Evolutionary conservation across 2,329 filamentous ascomycete species (phyloP).

Genomic region (Clarireedia paspali): DNA sequence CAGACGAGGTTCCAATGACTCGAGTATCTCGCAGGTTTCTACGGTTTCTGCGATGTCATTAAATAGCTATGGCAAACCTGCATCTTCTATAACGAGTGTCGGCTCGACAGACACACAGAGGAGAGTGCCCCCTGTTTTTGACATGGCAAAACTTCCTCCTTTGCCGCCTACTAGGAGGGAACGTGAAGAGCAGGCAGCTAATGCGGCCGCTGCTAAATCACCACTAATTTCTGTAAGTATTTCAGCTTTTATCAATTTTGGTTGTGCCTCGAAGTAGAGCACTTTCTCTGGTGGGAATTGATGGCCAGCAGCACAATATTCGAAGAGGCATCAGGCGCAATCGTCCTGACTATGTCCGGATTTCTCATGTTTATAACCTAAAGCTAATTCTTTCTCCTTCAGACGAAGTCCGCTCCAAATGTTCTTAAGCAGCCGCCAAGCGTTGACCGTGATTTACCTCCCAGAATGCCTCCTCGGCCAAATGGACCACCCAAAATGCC

Average conservation of each 20-base stretch:
- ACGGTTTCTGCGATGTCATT: slow-evolving; percentile 45
- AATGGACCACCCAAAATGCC: slow-evolving; percentile 43
- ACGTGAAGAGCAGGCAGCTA: slow-evolving; percentile 36
- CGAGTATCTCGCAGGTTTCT: slow-evolving; percentile 48
- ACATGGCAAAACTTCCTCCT: slow-evolving; percentile 48
- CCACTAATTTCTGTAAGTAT: slow-evolving; percentile 5
- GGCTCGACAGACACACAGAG: slow-evolving; percentile 35
- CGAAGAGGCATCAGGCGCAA: too few relatives aligned
- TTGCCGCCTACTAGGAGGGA: slow-evolving; percentile 49
- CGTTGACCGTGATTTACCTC: slow-evolving; percentile 19
- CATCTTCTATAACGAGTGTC: slow-evolving; percentile 40
- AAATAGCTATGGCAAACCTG: slow-evolving; percentile 28
- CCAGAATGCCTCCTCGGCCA: slow-evolving; percentile 25
- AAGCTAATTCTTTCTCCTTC: not conserved
- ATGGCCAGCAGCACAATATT: too few relatives aligned
- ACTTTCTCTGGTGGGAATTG: too few relatives aligned
- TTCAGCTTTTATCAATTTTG: not conserved
- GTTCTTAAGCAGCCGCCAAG: slow-evolving; percentile 21
- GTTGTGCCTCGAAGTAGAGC: not conserved
- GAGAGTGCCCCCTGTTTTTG: slow-evolving; percentile 48
- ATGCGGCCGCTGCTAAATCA: slow-evolving; percentile 32
- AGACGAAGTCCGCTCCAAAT: slow-evolving; percentile 32
- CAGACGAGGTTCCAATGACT: slow-evolving; percentile 48
- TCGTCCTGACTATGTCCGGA: too few relatives aligned
- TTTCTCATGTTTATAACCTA: too few relatives aligned